These are phyloP conservation scores for Syzygium aromaticum DNA, from an alignment of 345 rosid genomes.

Conservation along the genomic window DNA sequence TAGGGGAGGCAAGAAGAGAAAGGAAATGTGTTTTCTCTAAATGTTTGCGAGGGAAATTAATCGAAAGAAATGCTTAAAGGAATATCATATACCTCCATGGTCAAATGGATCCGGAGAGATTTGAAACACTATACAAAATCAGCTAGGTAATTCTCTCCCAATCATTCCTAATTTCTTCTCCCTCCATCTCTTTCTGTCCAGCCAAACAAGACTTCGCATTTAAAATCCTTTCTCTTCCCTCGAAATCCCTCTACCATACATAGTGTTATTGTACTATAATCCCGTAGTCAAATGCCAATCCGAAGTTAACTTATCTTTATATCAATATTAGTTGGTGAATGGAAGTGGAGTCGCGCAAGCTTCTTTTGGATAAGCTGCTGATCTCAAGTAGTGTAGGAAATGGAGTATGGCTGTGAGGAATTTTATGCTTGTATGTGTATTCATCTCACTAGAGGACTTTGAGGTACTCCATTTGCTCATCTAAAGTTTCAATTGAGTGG, in stretches of 20 bases:
- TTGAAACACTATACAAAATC: neutral
- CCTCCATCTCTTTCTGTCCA: neutral
- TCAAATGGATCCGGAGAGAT: neutral
- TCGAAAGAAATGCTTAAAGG: neutral
- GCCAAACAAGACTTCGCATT: neutral
- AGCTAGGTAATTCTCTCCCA: neutral
- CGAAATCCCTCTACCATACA: neutral
- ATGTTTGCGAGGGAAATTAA: neutral
- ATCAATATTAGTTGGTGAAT: neutral
- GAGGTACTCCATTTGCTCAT: neutral
- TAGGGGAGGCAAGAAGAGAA: neutral
- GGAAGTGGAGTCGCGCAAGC: neutral
- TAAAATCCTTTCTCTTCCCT: neutral
- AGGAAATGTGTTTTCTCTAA: neutral
- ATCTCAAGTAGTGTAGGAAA: neutral
- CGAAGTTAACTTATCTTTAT: neutral
- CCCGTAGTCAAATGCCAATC: neutral
- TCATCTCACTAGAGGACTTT: neutral
- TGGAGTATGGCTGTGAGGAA: neutral
- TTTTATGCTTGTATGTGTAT: neutral
- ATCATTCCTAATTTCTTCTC: neutral
- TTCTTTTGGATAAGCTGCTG: neutral
- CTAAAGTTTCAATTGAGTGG: neutral
- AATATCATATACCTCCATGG: neutral
- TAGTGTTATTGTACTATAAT: neutral